phyloP scores from a whole-genome alignment of 768 basidiomycete genomes.

The Mrakia hoshinonis region DNA sequence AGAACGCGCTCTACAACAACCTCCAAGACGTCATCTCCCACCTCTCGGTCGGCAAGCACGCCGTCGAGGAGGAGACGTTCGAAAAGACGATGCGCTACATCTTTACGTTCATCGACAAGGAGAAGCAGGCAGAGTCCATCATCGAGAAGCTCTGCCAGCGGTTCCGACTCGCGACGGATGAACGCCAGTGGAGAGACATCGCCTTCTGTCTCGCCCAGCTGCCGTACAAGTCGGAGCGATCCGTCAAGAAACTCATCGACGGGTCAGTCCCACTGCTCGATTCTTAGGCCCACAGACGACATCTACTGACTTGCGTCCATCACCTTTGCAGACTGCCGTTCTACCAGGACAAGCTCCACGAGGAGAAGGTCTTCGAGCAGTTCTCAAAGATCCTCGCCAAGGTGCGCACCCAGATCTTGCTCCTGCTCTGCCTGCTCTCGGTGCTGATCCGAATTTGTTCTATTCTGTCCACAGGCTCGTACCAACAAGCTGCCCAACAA shows the following conservation, averaged over 20 bases:
- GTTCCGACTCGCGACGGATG: slow-evolving; percentile 76
- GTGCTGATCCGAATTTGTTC: not conserved
- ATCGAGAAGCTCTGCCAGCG: slow-evolving; percentile 96
- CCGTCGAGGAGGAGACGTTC: slow-evolving; percentile 86
- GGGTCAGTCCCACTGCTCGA: slow-evolving; percentile 41
- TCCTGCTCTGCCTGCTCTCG: not conserved
- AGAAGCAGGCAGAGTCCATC: slow-evolving; percentile 95
- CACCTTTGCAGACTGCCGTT: slow-evolving; percentile 53
- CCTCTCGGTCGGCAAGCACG: slow-evolving; percentile 77
- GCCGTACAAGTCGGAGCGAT: slow-evolving; percentile 93
- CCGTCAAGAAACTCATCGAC: slow-evolving; percentile 91
- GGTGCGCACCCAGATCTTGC: slow-evolving; percentile 43
- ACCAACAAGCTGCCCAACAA: slow-evolving; percentile 84
- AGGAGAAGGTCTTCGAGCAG: slow-evolving; percentile 63
- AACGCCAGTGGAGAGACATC: slow-evolving; percentile 95
- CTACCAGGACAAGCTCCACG: slow-evolving; percentile 94
- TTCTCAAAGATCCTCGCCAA: slow-evolving; percentile 89
- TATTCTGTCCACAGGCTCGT: slow-evolving; percentile 53
- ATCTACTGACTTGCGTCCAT: not conserved
- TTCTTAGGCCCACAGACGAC: too few relatives aligned
- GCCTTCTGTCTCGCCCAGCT: slow-evolving; percentile 88
- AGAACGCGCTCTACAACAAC: slow-evolving; percentile 98
- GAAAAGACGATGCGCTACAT: slow-evolving; percentile 89
- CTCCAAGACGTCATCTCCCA: slow-evolving; percentile 96
- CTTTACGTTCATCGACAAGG: slow-evolving; percentile 95